Percentiles rank a stretch among this genome's conserved stretches.
Evolutionary conservation across 352 stramenopile species (phyloP).

Genomic region (Plasmopara viticola): DNA sequence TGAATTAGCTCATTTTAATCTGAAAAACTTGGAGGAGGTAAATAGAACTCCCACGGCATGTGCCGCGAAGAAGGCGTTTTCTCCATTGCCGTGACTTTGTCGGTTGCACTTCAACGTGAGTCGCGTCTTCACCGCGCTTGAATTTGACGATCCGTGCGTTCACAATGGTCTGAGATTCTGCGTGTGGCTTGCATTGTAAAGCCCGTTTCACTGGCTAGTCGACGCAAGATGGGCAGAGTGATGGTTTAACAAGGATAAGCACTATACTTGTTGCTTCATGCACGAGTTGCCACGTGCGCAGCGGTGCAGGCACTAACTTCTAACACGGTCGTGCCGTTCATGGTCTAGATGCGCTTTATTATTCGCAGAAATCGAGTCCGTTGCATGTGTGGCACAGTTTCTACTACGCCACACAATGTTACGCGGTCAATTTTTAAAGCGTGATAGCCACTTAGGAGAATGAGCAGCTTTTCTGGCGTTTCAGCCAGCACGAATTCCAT

Average conservation of each 20-base stretch:
- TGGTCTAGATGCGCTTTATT: slow-evolving; percentile 53
- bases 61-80: slow-evolving; percentile 4
- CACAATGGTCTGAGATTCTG: slow-evolving; percentile 73
- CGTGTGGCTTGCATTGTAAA: slow-evolving; percentile 62
- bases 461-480: slow-evolving; percentile 54
- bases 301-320: slow-evolving; percentile 65
- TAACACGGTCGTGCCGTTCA: slow-evolving; percentile 47
- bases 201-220: slow-evolving; percentile 38
- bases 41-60: slow-evolving; percentile 67
- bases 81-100: slow-evolving; percentile 2
- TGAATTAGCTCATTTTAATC: slow-evolving; percentile 38
- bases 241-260: slow-evolving; percentile 52
- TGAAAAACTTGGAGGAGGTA: slow-evolving; percentile 78
- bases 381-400: slow-evolving; percentile 39
- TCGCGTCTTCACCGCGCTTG: slow-evolving; percentile 43
- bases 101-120: slow-evolving; percentile 4
- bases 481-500: slow-evolving; percentile 72
- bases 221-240: slow-evolving; percentile 43
- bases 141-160: slow-evolving; percentile 76
- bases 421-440: slow-evolving; percentile 60
- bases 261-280: slow-evolving; percentile 81
- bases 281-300: slow-evolving; percentile 59
- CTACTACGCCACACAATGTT: slow-evolving; percentile 45
- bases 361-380: slow-evolving; percentile 51
- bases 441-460: slow-evolving; percentile 43